A percentile compares a stretch with the other conserved stretches of the same genome.
Evolutionary conservation across 1,139 yeast species (phyloP).

Genomic region (Pichia terricola): DNA sequence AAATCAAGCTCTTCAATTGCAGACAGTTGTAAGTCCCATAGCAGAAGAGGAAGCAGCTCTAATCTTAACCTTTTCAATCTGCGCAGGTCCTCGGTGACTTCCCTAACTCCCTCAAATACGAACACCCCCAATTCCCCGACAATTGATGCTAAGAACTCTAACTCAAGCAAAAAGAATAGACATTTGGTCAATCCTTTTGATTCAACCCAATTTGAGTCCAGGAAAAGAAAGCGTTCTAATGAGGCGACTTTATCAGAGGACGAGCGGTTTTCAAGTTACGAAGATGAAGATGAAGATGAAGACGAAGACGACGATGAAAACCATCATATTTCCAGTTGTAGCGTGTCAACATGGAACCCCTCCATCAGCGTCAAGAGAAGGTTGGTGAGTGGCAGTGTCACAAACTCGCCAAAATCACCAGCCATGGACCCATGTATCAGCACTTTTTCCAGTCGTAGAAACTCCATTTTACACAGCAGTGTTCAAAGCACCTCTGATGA

Average conservation of each 20-base stretch:
- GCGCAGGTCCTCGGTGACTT: slow-evolving; percentile 2
- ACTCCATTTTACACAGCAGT: slow-evolving; percentile 11
- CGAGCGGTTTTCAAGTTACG: slow-evolving; percentile 12
- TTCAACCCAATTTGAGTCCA: neutral
- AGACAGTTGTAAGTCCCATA: slow-evolving; percentile 5
- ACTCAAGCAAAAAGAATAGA: neutral
- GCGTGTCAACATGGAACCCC: slow-evolving; percentile 3
- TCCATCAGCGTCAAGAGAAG: slow-evolving; percentile 14
- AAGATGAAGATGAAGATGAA: neutral
- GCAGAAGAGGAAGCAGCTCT: slow-evolving; percentile 8
- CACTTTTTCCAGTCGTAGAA: slow-evolving; percentile 15
- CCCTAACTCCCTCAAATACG: slow-evolving; percentile 4
- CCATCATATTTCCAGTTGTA: too few relatives aligned
- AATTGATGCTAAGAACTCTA: neutral
- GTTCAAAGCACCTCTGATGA: slow-evolving; percentile 17
- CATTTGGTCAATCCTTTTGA: slow-evolving; percentile 2
- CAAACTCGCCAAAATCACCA: slow-evolving; percentile 15
- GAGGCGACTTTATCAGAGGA: slow-evolving; percentile 8
- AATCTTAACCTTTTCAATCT: neutral
- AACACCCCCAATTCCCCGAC: slow-evolving; percentile 1
- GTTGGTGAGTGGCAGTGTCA: slow-evolving; percentile 15
- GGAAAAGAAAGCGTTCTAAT: slow-evolving; percentile 7
- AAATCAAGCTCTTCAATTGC: slow-evolving; percentile 12
- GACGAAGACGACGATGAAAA: too few relatives aligned
- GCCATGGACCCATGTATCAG: slow-evolving; percentile 8